Evolutionary conservation across 192 early-diverging fungal species (phyloP).

Genomic region (Dimargaris cristalligena): DNA sequence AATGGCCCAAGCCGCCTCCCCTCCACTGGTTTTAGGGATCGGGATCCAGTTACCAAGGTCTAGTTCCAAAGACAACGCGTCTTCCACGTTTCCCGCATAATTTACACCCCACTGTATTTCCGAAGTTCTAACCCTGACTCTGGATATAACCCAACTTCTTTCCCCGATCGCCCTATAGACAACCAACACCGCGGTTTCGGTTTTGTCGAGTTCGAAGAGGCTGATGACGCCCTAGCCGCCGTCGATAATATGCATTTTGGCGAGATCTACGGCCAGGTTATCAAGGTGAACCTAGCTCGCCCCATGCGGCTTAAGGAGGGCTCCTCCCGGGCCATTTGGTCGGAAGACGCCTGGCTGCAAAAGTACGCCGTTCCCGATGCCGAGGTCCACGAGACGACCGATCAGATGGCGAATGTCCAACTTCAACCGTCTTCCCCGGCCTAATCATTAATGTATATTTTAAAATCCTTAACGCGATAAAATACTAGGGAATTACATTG

Average conservation of each 20-base stretch:
- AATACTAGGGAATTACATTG: too few species aligned
- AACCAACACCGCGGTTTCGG: constrained; percentile 84
- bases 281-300: constrained; percentile 75
- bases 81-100: background rate
- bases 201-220: constrained; percentile 82
- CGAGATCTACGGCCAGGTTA: constrained; percentile 76
- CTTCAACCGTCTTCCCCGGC: too few species aligned
- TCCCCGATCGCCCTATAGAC: constrained; percentile 10
- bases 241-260: constrained; percentile 85
- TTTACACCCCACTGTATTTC: constrained; percentile 3
- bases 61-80: background rate
- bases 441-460: too few species aligned
- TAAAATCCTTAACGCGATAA: too few species aligned
- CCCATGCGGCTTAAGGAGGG: constrained; percentile 18
- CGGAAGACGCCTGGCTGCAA: constrained; percentile 9
- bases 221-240: constrained; percentile 72
- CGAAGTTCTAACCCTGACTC: background rate
- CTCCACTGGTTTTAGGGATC: too few species aligned
- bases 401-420: too few species aligned
- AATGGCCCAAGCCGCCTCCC: too few species aligned
- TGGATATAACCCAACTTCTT: background rate
- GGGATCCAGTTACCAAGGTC: too few species aligned
- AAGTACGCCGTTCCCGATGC: background rate
- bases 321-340: constrained; percentile 6
- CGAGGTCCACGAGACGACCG: too few species aligned